Percentiles rank a stretch among this genome's conserved stretches.
phyloP scores from a whole-genome alignment of 179 eudicot species.

The Spergularia azorica region DNA sequence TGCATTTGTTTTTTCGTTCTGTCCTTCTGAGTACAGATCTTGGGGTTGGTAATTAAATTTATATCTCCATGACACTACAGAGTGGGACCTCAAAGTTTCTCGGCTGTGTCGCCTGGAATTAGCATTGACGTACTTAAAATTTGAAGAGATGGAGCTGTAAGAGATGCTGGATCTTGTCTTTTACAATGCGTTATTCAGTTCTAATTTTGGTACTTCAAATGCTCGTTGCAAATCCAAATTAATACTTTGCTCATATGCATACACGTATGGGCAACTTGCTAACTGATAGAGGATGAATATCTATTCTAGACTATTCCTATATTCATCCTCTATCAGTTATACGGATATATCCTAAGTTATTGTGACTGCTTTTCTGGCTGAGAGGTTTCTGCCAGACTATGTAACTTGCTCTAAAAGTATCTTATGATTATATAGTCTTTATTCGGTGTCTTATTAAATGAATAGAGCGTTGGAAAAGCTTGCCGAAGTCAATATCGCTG shows the following conservation, averaged over 20 bases:
- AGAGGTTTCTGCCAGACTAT: background rate
- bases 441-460: constrained; percentile 15
- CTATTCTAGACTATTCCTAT: no score
- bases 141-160: constrained; percentile 87
- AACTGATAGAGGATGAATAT: background rate
- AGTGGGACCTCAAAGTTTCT: constrained; percentile 75
- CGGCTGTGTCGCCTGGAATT: constrained; percentile 84
- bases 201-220: background rate
- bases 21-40: background rate
- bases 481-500: constrained; percentile 68
- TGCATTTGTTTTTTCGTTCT: background rate
- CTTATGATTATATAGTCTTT: constrained; percentile 2
- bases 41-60: constrained; percentile 3
- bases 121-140: constrained; percentile 76
- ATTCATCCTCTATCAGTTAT: no score
- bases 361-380: background rate
- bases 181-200: constrained; percentile 3
- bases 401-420: background rate
- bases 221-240: background rate
- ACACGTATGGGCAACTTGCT: background rate
- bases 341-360: background rate
- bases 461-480: constrained; percentile 84
- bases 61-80: constrained; percentile 41
- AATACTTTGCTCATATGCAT: background rate
- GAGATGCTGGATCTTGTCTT: constrained; percentile 28